Conservation (phyloP, 129 eudicot species). For the Erigeron canadensis region DNA sequence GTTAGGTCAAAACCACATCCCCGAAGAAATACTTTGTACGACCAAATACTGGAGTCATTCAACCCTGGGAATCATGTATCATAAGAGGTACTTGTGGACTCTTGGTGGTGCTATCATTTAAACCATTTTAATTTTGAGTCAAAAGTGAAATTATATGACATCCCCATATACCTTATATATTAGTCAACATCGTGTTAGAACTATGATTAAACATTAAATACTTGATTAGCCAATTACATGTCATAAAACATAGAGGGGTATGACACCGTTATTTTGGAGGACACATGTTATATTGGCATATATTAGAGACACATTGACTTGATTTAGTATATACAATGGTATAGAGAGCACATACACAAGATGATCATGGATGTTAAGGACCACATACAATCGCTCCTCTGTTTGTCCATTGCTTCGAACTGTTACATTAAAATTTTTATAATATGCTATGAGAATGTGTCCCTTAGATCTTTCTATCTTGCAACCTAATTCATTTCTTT, state of each 20-base stretch:
- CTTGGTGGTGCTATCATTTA: constrained; percentile 1
- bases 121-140: constrained; percentile 5
- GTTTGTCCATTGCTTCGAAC: too few relatives aligned
- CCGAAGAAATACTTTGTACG: constrained; percentile 95
- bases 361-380: neutral
- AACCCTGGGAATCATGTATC: constrained; percentile 64
- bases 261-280: neutral
- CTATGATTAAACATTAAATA: neutral
- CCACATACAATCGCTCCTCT: too few relatives aligned
- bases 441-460: too few relatives aligned
- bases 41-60: constrained; percentile 82
- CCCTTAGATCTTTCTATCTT: too few relatives aligned
- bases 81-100: constrained; percentile 60
- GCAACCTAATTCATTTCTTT: too few relatives aligned
- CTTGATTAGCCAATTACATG: neutral
- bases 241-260: constrained; percentile 11
- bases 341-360: neutral
- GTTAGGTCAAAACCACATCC: constrained; percentile 89
- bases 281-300: neutral
- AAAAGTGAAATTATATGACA: constrained; percentile 6
- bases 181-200: constrained; percentile 7
- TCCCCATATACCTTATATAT: neutral
- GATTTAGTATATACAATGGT: neutral
- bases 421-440: too few relatives aligned
- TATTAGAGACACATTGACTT: neutral